Percentiles rank a stretch among this genome's conserved stretches.
Evolutionary conservation across 805 yeast genomes (phyloP).

Genomic region (Hagleromyces aurorensis): DNA sequence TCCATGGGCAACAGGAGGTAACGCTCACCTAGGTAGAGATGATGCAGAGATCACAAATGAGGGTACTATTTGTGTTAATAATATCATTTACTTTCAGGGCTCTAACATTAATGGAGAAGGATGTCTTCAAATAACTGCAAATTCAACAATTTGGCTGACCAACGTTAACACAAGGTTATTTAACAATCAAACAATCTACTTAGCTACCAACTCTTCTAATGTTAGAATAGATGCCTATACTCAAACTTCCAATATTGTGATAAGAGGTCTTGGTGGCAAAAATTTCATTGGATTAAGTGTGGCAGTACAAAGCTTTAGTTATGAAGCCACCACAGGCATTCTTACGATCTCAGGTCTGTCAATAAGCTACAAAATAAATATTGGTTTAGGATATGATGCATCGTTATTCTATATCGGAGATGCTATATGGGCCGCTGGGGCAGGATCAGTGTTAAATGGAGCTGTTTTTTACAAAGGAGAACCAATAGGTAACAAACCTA

Average conservation of each 20-base stretch:
- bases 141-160: slow-evolving; percentile 5
- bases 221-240: slow-evolving; percentile 8
- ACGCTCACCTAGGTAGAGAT: slow-evolving; percentile 4
- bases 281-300: slow-evolving; percentile 7
- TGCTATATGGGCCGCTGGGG: slow-evolving; percentile 4
- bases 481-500: no score
- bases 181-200: slow-evolving; percentile 8
- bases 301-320: slow-evolving; percentile 4
- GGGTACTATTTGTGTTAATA: slow-evolving; percentile 12
- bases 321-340: slow-evolving; percentile 9
- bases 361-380: slow-evolving; percentile 6
- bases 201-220: slow-evolving; percentile 7
- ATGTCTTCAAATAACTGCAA: slow-evolving; percentile 10
- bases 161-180: slow-evolving; percentile 2
- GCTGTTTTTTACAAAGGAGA: slow-evolving; percentile 5
- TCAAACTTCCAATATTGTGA: slow-evolving; percentile 5
- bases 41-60: slow-evolving; percentile 6
- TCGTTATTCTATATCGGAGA: slow-evolving; percentile 2
- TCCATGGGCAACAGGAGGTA: slow-evolving; percentile 3
- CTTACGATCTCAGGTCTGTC: slow-evolving; percentile 4
- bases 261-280: slow-evolving; percentile 9
- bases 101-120: slow-evolving; percentile 9
- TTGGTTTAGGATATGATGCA: slow-evolving; percentile 11
- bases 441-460: slow-evolving; percentile 1
- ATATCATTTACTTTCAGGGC: slow-evolving; percentile 3